phyloP scores from a whole-genome alignment of 2,329 filamentous ascomycete genomes.

The Paramyrothecium sp. region DNA sequence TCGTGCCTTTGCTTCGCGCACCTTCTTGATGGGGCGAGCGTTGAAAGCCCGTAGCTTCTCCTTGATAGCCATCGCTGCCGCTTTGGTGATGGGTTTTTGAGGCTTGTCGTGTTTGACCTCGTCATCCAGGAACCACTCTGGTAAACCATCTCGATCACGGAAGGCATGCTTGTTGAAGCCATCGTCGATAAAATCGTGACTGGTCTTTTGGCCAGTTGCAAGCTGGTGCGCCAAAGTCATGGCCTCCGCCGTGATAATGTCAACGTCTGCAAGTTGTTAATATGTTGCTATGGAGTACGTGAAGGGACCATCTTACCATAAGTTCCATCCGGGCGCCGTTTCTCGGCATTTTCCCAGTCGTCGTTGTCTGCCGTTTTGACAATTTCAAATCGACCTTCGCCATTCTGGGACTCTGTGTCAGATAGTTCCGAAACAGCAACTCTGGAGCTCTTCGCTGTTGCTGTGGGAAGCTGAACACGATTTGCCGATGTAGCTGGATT shows the following conservation, averaged over 20 bases:
- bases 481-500: slow-evolving; percentile 22
- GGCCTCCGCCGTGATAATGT: slow-evolving; percentile 98
- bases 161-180: slow-evolving; percentile 91
- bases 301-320: slow-evolving; percentile 42
- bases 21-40: slow-evolving; percentile 97
- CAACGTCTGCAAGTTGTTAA: slow-evolving; percentile 64
- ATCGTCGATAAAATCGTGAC: slow-evolving; percentile 80
- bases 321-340: slow-evolving; percentile 61
- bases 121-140: slow-evolving; percentile 98
- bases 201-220: slow-evolving; percentile 79
- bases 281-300: neutral
- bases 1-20: slow-evolving; percentile 89
- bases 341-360: slow-evolving; percentile 67
- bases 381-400: slow-evolving; percentile 57
- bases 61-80: slow-evolving; percentile 86
- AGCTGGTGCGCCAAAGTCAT: slow-evolving; percentile 96
- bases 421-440: slow-evolving; percentile 17
- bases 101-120: slow-evolving; percentile 79
- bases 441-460: slow-evolving; percentile 18
- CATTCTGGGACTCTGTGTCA: slow-evolving; percentile 31
- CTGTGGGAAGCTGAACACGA: slow-evolving; percentile 5
- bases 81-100: slow-evolving; percentile 87
- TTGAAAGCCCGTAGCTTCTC: slow-evolving; percentile 92
- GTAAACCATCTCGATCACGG: slow-evolving; percentile 86
- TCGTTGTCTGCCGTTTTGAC: slow-evolving; percentile 53